These are phyloP conservation scores for Monosporascus sp. DNA, from an alignment of 2,329 filamentous ascomycete genomes.

Conservation along the genomic window DNA sequence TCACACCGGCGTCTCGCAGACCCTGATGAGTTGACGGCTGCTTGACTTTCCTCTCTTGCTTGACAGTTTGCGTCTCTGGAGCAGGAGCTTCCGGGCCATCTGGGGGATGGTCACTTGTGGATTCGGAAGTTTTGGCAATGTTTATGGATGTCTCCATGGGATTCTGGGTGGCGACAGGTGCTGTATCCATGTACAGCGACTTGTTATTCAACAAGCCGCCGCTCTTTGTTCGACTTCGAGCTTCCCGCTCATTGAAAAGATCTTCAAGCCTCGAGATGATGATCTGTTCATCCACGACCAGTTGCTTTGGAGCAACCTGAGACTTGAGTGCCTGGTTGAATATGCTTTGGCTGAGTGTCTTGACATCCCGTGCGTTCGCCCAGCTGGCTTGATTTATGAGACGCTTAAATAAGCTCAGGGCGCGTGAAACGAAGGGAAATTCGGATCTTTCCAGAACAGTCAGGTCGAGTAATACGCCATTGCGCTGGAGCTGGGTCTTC, in stretches of 20 bases:
- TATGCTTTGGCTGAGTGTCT: conserved; percentile 46
- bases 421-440: conserved; percentile 16
- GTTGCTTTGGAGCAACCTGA: not conserved
- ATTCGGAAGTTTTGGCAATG: not conserved
- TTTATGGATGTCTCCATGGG: not conserved
- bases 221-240: not conserved
- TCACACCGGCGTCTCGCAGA: conserved; percentile 51
- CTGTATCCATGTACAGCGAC: not conserved
- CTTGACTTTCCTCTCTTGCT: not conserved
- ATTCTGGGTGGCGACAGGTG: not conserved
- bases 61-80: not conserved
- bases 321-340: conserved; percentile 33
- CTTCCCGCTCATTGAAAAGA: conserved; percentile 5
- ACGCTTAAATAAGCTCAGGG: conserved; percentile 29
- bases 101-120: not conserved
- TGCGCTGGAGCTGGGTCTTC: conserved; percentile 24
- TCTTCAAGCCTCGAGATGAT: conserved; percentile 4
- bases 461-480: conserved; percentile 8
- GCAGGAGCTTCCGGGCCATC: not conserved
- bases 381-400: conserved; percentile 45
- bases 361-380: conserved; percentile 61
- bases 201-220: not conserved
- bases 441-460: conserved; percentile 1
- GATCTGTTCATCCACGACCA: conserved; percentile 3
- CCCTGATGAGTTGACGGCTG: not conserved